Evolutionary conservation across 2,329 filamentous ascomycete genomes (phyloP).

Genomic region (Ophiostoma sp.): DNA sequence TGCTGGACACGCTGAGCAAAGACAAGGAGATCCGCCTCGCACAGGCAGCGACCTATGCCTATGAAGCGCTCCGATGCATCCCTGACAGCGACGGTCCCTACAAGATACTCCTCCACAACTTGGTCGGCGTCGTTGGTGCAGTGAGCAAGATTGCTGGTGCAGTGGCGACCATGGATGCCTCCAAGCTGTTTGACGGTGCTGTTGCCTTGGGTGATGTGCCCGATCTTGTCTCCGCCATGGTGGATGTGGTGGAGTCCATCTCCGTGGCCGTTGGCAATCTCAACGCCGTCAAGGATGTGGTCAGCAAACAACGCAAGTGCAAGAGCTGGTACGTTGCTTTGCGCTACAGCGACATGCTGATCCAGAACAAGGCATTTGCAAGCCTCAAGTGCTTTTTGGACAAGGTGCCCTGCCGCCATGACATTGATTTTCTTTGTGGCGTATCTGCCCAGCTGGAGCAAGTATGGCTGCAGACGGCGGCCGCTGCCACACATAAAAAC

Average conservation of each 20-base stretch:
- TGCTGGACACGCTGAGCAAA: neutral
- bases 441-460: neutral
- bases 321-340: constrained; percentile 7
- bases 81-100: neutral
- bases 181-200: constrained; percentile 4
- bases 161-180: neutral
- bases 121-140: neutral
- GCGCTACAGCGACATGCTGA: neutral
- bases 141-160: neutral
- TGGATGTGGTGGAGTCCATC: neutral
- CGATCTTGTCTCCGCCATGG: neutral
- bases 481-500: neutral
- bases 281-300: neutral
- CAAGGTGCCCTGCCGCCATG: neutral
- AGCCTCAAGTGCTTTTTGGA: neutral
- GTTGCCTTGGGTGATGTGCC: neutral
- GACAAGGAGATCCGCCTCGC: neutral
- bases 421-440: constrained; percentile 5
- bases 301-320: neutral
- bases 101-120: neutral
- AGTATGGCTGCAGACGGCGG: neutral
- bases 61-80: neutral
- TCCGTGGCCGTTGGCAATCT: neutral
- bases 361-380: neutral
- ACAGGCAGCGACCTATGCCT: neutral